Evolutionary conservation across 306 rosid genomes (phyloP).

Genomic region (Malus sylvestris): DNA sequence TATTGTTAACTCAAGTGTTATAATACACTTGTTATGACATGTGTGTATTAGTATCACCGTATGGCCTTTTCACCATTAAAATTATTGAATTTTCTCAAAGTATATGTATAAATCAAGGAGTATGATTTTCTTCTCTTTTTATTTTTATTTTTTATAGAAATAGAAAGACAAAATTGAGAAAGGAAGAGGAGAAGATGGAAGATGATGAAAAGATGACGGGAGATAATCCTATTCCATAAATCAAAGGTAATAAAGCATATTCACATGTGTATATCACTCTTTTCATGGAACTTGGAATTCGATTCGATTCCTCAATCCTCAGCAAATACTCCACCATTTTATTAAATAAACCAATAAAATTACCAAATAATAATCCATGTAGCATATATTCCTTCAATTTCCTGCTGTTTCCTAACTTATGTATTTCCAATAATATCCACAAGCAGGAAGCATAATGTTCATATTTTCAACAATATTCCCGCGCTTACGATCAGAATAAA

Average conservation of each 20-base stretch:
- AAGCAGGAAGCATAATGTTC: neutral
- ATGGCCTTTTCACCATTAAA: neutral
- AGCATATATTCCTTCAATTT: neutral
- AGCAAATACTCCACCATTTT: neutral
- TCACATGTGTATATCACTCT: neutral
- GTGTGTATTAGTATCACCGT: too few relatives aligned
- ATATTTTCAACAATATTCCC: neutral
- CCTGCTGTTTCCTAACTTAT: neutral
- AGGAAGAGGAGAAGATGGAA: rapidly evolving
- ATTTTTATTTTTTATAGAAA: too few relatives aligned
- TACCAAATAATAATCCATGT: neutral
- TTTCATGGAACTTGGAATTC: conserved; percentile 25
- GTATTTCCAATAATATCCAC: neutral
- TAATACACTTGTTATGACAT: too few relatives aligned
- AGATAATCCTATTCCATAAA: neutral
- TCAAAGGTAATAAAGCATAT: conserved; percentile 10
- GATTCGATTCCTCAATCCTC: conserved; percentile 21
- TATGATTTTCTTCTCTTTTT: too few relatives aligned
- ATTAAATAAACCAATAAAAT: neutral
- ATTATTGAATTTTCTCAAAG: neutral
- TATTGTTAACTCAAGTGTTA: too few relatives aligned
- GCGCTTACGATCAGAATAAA: neutral
- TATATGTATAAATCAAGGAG: conserved; percentile 1
- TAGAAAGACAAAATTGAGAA: too few relatives aligned
- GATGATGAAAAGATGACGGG: too few relatives aligned